phyloP scores from a whole-genome alignment of 805 yeast genomes.

The Metschnikowia shivogae region DNA sequence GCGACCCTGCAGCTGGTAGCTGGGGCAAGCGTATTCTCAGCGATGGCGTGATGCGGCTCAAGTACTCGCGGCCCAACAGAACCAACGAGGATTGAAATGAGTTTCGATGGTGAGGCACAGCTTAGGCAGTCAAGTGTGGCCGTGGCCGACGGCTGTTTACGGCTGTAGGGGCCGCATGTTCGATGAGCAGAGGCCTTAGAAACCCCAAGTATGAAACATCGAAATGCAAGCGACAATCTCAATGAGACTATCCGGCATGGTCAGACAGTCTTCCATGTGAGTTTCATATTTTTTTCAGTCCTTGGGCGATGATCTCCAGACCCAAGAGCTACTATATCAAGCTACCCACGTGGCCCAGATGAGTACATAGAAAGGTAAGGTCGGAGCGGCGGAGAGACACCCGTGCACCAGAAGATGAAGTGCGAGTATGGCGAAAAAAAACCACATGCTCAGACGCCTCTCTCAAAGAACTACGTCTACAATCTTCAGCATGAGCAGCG shows the following conservation, averaged over 20 bases:
- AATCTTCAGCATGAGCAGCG: slow-evolving; percentile 22
- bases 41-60: slow-evolving; percentile 47
- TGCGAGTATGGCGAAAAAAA: slow-evolving; percentile 5
- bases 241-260: too few relatives aligned
- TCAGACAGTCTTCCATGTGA: too few relatives aligned
- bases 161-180: too few relatives aligned
- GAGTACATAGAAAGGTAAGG: too few relatives aligned
- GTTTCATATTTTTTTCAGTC: too few relatives aligned
- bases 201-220: too few relatives aligned
- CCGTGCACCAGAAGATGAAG: slow-evolving; percentile 10
- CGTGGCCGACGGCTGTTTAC: too few relatives aligned
- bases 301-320: too few relatives aligned
- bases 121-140: background rate
- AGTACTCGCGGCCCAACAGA: slow-evolving; percentile 37
- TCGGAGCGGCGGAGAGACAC: background rate
- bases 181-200: background rate
- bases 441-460: slow-evolving; percentile 17
- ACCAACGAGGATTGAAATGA: slow-evolving; percentile 34
- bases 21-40: slow-evolving; percentile 81
- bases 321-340: too few relatives aligned
- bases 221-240: too few relatives aligned
- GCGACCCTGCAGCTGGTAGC: slow-evolving; percentile 85
- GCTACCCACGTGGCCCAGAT: too few relatives aligned
- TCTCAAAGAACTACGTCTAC: slow-evolving; percentile 10
- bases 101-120: too few relatives aligned